Evolutionary conservation across 1,284 basidiomycete genomes (phyloP), one percentile per base, ranked within the genome.

Genomic region (Moniliophthora roreri): DNA sequence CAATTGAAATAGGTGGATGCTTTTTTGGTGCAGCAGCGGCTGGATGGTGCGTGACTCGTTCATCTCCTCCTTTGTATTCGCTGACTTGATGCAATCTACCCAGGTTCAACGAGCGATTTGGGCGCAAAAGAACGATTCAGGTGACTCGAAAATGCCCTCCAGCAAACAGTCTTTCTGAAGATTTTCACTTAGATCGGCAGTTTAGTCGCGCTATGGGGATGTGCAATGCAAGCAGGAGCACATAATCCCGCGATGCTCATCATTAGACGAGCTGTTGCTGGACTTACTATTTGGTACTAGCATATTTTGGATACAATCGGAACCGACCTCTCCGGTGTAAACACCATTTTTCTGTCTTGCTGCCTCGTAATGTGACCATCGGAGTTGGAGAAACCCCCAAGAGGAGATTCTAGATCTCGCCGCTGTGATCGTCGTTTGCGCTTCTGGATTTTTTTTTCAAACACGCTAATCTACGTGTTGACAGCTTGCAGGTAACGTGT

Each of bases 181-280:
- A 51, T 15, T 18, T 32, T n/a, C n/a, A 3, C 16, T 36, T 56
- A 81, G 79, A 71, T 82, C 47, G 81, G 80, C 6, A 66, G 71
- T 46, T 10, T 75, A 3, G 70, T 79, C 54, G 76, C 78, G 0
- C 57, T 83, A 2, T 81, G 77, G 74, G 81, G 84, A 39, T 83
- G 81, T 52, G 75, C 82, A 0, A 76, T 87, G 75, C 85, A 87
- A 66, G 62, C 80, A 6, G 84, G 80, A 11, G 82, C 84, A 1
- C 73, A 73, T 48, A 84, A 84, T 61, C 73, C 82, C 35, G 77
- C 76, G 0, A 82, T 79, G 58, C 73, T 90, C 60, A 76, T 87
- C 21, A 70, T 80, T 45, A 86, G 87, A 15, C 82, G 86, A 56
- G 84, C 85, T 44, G 63, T 84, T 36, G 79, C 75, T 11, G 82